Evolutionary conservation across 306 rosid genomes (phyloP).

Genomic region (Cercis canadensis): DNA sequence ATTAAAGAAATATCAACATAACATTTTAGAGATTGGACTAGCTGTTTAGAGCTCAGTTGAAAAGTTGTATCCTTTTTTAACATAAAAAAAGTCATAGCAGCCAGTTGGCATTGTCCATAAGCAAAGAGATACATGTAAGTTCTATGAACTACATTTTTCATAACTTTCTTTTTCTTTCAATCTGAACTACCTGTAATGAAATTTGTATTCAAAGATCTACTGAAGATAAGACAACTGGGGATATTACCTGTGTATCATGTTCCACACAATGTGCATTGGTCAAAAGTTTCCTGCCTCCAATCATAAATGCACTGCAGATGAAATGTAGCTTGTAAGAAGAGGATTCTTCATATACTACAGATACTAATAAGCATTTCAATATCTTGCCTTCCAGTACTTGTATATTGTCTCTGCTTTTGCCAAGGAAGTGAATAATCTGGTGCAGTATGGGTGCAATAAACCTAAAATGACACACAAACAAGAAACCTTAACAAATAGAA

Average conservation of each 20-base stretch:
- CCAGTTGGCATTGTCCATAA: not conserved
- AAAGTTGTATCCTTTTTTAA: not conserved
- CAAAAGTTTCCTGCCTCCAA: constrained; percentile 81
- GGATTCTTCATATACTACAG: constrained; percentile 3
- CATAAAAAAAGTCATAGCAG: not conserved
- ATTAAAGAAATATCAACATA: constrained; percentile 23
- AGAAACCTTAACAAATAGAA: constrained; percentile 25
- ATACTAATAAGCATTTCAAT: constrained; percentile 38
- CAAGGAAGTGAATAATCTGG: constrained; percentile 99
- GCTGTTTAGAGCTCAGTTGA: constrained; percentile 10
- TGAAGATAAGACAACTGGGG: constrained; percentile 31
- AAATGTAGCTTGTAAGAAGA: constrained; percentile 37
- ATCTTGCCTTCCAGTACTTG: constrained; percentile 96
- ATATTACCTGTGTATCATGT: constrained; percentile 86
- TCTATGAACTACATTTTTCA: constrained; percentile 16
- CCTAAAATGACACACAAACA: constrained; percentile 52
- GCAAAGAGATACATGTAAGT: not conserved
- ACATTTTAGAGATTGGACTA: constrained; percentile 22
- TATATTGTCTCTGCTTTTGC: constrained; percentile 96
- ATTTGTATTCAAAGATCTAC: constrained; percentile 29
- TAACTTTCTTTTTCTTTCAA: constrained; percentile 25
- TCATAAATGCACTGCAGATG: constrained; percentile 91
- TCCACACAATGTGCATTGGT: constrained; percentile 99
- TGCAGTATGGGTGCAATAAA: constrained; percentile 94
- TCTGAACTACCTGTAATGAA: constrained; percentile 1